phyloP scores from a whole-genome alignment of 345 rosid species.

The Angophora floribunda region DNA sequence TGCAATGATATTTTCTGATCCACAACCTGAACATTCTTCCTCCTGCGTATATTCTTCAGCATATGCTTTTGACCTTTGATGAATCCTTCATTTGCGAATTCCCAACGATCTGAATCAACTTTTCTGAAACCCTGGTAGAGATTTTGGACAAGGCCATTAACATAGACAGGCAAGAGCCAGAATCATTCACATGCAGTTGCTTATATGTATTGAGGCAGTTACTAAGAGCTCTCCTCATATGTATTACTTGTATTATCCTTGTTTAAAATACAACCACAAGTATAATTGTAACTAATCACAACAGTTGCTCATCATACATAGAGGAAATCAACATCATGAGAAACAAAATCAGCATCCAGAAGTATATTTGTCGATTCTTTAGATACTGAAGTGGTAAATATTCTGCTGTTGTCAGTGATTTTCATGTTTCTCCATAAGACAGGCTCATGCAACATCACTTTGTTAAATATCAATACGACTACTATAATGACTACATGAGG shows the following conservation, averaged over 20 bases:
- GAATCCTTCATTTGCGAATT: conserved; percentile 84
- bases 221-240: background rate
- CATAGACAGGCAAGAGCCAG: background rate
- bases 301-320: background rate
- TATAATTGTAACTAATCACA: background rate
- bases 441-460: background rate
- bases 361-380: background rate
- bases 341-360: background rate
- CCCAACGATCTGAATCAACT: conserved; percentile 80
- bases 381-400: background rate
- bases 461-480: background rate
- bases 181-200: background rate
- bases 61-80: conserved; percentile 61
- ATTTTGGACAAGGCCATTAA: background rate
- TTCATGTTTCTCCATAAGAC: background rate
- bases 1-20: conserved; percentile 30
- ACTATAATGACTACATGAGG: background rate
- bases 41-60: conserved; percentile 51
- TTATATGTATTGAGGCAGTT: background rate
- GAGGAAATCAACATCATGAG: background rate
- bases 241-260: background rate
- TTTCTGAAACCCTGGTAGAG: conserved; percentile 78
- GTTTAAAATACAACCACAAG: background rate
- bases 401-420: background rate
- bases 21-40: conserved; percentile 53